Percentiles rank a stretch among this genome's conserved stretches.
phyloP scores from a whole-genome alignment of 331 rosid species.

The Rhamnella rubrinervis region DNA sequence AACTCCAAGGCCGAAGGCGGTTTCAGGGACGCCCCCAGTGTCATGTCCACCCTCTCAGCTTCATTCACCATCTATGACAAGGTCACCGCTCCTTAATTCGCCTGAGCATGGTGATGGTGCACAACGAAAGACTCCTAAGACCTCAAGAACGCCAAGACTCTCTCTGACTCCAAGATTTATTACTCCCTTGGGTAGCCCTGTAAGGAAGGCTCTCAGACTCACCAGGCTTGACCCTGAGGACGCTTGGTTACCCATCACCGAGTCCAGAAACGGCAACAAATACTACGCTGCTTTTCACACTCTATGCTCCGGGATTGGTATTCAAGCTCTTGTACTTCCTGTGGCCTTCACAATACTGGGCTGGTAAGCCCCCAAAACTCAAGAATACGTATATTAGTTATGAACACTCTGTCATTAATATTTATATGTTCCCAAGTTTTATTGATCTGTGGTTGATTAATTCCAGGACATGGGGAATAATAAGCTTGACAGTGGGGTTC shows the following conservation, averaged over 20 bases:
- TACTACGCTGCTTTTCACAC: slow-evolving; percentile 84
- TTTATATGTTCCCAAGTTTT: background rate
- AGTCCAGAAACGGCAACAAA: slow-evolving; percentile 75
- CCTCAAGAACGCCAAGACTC: slow-evolving; percentile 52
- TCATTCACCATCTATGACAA: slow-evolving; percentile 73
- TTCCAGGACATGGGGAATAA: slow-evolving; percentile 72
- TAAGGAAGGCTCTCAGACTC: slow-evolving; percentile 63
- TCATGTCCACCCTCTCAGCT: slow-evolving; percentile 86
- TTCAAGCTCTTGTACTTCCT: slow-evolving; percentile 83
- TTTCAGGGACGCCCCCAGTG: slow-evolving; percentile 29
- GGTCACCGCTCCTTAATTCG: slow-evolving; percentile 68
- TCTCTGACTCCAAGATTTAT: slow-evolving; percentile 70
- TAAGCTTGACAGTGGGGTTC: slow-evolving; percentile 53
- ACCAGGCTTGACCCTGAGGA: slow-evolving; percentile 84
- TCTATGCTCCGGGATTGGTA: slow-evolving; percentile 78
- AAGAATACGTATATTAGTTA: too few species aligned
- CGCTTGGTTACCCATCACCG: slow-evolving; percentile 90
- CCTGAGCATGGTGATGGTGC: slow-evolving; percentile 32
- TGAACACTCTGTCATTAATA: too few species aligned
- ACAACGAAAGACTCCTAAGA: slow-evolving; percentile 46
- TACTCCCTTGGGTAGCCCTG: slow-evolving; percentile 76
- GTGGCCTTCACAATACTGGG: slow-evolving; percentile 82
- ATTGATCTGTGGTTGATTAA: background rate
- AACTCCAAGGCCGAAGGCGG: slow-evolving; percentile 52
- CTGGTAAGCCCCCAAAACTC: slow-evolving; percentile 41